Evolutionary conservation across 192 early-diverging fungal genomes (phyloP).

Genomic region (Spizellomyces punctatus): DNA sequence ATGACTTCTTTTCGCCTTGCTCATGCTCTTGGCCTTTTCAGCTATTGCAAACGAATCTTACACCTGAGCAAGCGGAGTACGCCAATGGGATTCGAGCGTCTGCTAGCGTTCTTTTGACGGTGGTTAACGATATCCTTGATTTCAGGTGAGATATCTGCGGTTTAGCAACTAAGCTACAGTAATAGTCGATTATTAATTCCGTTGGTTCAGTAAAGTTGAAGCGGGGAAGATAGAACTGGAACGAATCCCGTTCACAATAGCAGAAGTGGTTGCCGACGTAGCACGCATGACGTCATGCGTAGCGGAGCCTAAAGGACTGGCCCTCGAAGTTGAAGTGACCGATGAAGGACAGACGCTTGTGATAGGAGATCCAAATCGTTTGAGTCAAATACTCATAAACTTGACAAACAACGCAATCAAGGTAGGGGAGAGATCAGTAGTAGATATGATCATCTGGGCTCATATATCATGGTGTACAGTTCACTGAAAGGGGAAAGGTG

Average conservation of each 20-base stretch:
- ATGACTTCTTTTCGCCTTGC: no score
- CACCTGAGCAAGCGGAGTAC: constrained; percentile 7
- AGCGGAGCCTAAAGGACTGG: neutral
- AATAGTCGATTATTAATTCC: no score
- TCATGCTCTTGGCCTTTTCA: neutral
- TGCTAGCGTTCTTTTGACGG: constrained; percentile 1
- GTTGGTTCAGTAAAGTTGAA: neutral
- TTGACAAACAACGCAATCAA: constrained; percentile 10
- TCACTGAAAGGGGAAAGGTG: neutral
- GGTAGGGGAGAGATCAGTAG: neutral
- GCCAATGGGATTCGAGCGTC: constrained; percentile 3
- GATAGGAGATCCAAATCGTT: constrained; percentile 1
- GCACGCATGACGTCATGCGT: constrained; percentile 2
- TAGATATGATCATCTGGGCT: neutral
- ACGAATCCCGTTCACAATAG: neutral
- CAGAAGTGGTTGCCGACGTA: constrained; percentile 1
- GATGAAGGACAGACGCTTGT: neutral
- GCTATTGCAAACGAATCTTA: neutral
- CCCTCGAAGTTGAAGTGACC: neutral
- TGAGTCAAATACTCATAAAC: neutral
- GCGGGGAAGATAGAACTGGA: constrained; percentile 3
- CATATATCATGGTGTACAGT: neutral
- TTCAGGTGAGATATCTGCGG: neutral
- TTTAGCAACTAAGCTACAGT: no score
- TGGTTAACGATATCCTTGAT: constrained; percentile 5